Evolutionary conservation across 2,329 filamentous ascomycete genomes (phyloP).

Genomic region (Rhynchosporium agropyri): DNA sequence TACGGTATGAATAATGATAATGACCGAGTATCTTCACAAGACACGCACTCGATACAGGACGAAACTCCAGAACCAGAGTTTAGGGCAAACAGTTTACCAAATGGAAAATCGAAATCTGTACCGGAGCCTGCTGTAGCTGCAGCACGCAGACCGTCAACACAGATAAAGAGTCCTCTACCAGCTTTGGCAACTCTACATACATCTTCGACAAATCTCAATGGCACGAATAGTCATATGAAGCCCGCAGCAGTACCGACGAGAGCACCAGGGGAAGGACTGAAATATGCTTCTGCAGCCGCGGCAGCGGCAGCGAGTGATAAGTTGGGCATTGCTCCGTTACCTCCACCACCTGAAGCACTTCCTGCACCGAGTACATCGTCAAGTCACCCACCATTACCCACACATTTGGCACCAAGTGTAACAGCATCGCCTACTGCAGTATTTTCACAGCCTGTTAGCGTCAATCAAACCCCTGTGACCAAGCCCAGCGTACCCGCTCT

Average conservation of each 20-base stretch:
- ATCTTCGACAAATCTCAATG: constrained; percentile 63
- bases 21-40: constrained; percentile 92
- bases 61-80: constrained; percentile 67
- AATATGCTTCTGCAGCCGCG: constrained; percentile 95
- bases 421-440: constrained; percentile 58
- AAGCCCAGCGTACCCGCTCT: constrained; percentile 44
- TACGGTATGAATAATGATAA: constrained; percentile 80
- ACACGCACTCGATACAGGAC: constrained; percentile 88
- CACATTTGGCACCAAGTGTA: constrained; percentile 55
- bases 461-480: constrained; percentile 42
- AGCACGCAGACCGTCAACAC: constrained; percentile 76
- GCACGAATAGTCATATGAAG: constrained; percentile 75
- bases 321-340: constrained; percentile 90
- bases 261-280: constrained; percentile 85
- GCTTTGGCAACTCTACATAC: constrained; percentile 87
- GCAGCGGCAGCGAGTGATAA: constrained; percentile 91
- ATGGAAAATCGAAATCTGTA: constrained; percentile 54
- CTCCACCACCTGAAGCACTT: constrained; percentile 76
- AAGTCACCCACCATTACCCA: constrained; percentile 39
- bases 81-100: constrained; percentile 49
- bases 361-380: constrained; percentile 51
- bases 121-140: constrained; percentile 60
- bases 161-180: constrained; percentile 93
- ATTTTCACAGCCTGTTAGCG: constrained; percentile 50
- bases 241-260: constrained; percentile 84